Conservation (phyloP, 805 yeast genomes). For the Ogataea neopini region DNA sequence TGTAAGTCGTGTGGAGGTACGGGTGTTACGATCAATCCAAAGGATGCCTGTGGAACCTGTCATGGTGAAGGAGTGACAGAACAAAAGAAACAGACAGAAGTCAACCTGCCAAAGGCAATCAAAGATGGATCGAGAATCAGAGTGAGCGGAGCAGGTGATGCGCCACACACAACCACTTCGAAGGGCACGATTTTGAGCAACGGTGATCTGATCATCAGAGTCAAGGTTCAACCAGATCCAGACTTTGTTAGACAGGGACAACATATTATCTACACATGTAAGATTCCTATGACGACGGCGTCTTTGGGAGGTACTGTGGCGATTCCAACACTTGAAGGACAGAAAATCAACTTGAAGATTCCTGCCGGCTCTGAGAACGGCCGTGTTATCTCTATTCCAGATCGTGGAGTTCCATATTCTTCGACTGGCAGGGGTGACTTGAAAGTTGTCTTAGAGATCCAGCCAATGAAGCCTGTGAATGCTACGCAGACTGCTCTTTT, state of each 20-base stretch:
- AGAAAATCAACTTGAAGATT: constrained; percentile 71
- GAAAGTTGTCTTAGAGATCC: constrained; percentile 71
- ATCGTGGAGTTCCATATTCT: constrained; percentile 80
- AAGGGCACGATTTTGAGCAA: constrained; percentile 66
- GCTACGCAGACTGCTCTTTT: constrained; percentile 85
- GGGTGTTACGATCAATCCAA: constrained; percentile 71
- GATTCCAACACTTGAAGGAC: constrained; percentile 85
- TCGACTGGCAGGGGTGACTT: constrained; percentile 69
- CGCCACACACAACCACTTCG: constrained; percentile 76
- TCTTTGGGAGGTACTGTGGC: constrained; percentile 90
- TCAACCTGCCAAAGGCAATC: constrained; percentile 87
- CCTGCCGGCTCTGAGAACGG: constrained; percentile 85
- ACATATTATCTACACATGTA: constrained; percentile 63
- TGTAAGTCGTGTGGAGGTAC: constrained; percentile 86
- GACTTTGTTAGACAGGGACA: constrained; percentile 65
- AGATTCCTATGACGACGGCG: constrained; percentile 92
- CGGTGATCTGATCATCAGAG: constrained; percentile 87
- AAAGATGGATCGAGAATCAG: constrained; percentile 83
- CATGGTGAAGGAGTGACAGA: constrained; percentile 87
- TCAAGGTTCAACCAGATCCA: constrained; percentile 75
- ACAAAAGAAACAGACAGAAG: constrained; percentile 64
- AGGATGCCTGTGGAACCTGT: constrained; percentile 76
- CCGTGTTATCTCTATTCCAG: constrained; percentile 71
- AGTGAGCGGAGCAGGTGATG: constrained; percentile 86
- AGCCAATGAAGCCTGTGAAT: constrained; percentile 70